phyloP scores from a whole-genome alignment of 768 basidiomycete genomes.

The Lactifluus piperatus region DNA sequence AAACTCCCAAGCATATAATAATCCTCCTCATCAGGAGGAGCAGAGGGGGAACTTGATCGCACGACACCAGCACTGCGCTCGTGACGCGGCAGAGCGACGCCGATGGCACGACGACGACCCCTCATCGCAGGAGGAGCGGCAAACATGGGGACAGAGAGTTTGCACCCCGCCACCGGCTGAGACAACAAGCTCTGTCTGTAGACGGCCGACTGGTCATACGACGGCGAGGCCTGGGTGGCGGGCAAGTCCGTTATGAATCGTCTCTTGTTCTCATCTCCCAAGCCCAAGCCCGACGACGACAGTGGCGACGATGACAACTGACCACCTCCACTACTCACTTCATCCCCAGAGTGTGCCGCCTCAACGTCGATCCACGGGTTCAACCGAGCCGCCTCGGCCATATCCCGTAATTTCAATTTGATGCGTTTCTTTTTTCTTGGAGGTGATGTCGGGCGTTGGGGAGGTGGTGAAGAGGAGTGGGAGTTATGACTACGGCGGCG shows the following conservation, averaged over 20 bases:
- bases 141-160: conserved; percentile 43
- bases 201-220: conserved; percentile 62
- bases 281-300: conserved; percentile 26
- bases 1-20: conserved; percentile 71
- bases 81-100: conserved; percentile 26
- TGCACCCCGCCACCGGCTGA: conserved; percentile 39
- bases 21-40: conserved; percentile 43
- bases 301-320: conserved; percentile 48
- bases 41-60: conserved; percentile 62
- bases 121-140: conserved; percentile 39
- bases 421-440: conserved; percentile 19
- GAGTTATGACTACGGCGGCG: conserved; percentile 3
- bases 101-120: conserved; percentile 21
- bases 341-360: conserved; percentile 76
- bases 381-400: conserved; percentile 29
- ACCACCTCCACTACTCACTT: conserved; percentile 46
- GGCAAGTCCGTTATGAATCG: conserved; percentile 55
- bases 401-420: conserved; percentile 26
- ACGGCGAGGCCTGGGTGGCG: conserved; percentile 58
- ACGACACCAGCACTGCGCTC: conserved; percentile 19
- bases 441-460: conserved; percentile 1
- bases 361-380: conserved; percentile 55
- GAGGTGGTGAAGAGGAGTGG: background rate
- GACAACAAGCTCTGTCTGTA: conserved; percentile 71
- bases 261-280: conserved; percentile 54